Evolutionary conservation across 2,329 filamentous ascomycete species (phyloP).

Genomic region (Daldinia sp.): DNA sequence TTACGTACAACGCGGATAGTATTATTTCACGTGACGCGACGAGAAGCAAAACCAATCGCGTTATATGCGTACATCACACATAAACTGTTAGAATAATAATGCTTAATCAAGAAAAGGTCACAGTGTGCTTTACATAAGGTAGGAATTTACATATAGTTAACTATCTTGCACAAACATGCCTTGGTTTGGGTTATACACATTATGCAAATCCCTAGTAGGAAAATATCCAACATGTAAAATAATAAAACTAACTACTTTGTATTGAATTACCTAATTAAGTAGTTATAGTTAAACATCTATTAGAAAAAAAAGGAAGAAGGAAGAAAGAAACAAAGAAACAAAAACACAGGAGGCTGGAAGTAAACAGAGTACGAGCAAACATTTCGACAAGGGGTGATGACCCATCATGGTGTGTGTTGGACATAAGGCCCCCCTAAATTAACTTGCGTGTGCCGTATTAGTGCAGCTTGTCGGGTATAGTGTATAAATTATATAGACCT

Average conservation of each 20-base stretch:
- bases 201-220: too few species aligned
- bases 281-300: background rate
- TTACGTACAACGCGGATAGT: background rate
- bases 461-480: background rate
- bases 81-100: background rate
- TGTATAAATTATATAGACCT: conserved; percentile 1
- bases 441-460: background rate
- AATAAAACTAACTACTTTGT: background rate
- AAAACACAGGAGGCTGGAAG: background rate
- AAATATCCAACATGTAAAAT: background rate
- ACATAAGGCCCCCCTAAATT: background rate
- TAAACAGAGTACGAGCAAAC: background rate
- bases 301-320: background rate
- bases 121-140: too few species aligned
- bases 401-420: background rate
- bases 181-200: too few species aligned
- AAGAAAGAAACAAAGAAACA: background rate
- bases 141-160: too few species aligned
- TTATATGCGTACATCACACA: background rate
- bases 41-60: background rate
- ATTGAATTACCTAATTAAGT: background rate
- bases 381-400: background rate
- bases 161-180: too few species aligned
- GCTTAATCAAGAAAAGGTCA: background rate
- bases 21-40: background rate